These are phyloP conservation scores for Candida albicans DNA, from an alignment of 1,139 yeast genomes.

Conservation along the genomic window DNA sequence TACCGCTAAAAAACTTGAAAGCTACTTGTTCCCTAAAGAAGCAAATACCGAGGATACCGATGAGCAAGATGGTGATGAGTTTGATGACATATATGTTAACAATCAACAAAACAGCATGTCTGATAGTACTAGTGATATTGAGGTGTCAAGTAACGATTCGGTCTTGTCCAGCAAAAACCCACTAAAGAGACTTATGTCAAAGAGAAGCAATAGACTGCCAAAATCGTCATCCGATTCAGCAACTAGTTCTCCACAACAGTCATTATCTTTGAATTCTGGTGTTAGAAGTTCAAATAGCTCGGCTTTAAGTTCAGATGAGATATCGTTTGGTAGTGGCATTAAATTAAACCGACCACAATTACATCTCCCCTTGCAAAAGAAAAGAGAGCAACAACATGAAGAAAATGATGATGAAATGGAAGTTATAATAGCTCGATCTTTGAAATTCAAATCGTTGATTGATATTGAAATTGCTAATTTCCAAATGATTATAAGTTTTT, in stretches of 20 bases:
- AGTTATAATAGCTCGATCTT: constrained; percentile 47
- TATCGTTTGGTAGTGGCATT: constrained; percentile 8
- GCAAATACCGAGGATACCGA: constrained; percentile 5
- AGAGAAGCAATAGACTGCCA: constrained; percentile 5
- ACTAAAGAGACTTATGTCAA: constrained; percentile 15
- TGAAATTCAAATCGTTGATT: constrained; percentile 64
- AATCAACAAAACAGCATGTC: not conserved
- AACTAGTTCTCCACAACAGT: not conserved
- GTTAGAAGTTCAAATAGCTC: constrained; percentile 4
- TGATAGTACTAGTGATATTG: constrained; percentile 3
- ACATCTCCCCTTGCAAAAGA: not conserved
- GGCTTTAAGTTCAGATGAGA: constrained; percentile 2
- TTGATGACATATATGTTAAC: not conserved
- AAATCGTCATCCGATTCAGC: constrained; percentile 2
- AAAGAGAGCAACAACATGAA: constrained; percentile 5
- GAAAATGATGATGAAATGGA: constrained; percentile 22
- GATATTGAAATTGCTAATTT: constrained; percentile 56
- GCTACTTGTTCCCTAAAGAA: constrained; percentile 62
- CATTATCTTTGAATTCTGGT: not conserved
- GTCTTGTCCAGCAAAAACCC: constrained; percentile 15
- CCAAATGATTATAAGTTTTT: constrained; percentile 65
- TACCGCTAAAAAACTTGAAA: constrained; percentile 61
- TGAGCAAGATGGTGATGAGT: constrained; percentile 4
- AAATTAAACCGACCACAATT: constrained; percentile 12
- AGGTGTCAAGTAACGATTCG: not conserved